Base-by-base conservation (phyloP, 2,329 filamentous ascomycete genomes). In the Chaetomiaceae sp. region DNA sequence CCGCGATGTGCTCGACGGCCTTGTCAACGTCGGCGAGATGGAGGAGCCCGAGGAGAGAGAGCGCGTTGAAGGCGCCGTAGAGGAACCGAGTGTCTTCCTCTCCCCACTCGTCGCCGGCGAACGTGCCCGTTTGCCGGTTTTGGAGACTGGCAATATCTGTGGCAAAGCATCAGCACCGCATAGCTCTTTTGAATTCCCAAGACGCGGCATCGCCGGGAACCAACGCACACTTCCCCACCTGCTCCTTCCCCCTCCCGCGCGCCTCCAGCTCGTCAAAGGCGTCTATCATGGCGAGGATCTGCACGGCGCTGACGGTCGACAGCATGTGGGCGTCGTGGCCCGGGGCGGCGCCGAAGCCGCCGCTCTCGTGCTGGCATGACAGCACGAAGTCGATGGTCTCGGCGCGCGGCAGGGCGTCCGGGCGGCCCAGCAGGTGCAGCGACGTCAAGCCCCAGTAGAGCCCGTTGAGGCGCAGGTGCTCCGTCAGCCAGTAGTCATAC, bases 401-500 rank as follows among this genome's bases (percentile, higher is more conserved):
- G 43, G 83, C 75, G 44, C 87, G 81, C 10, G 91, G 85, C 9
- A 98, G 78, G 3, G 85, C 88, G 52, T 94, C 81, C 1, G 90
- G 88, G 46, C 78, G 83, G 39, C 83, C 79, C 49, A 98, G 80
- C 22, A 97, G 76, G 71, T 95, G 86, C 33, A 97, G 77, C 6
- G 91, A 85, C 6, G 84, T 93, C 47, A 98, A 70, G 12, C 93
- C 93, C 93, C 93, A 98, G 68, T 98, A 98, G 38, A 98, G 79
- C 36, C 93, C 93, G 64, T 93, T 96, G 48, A 98, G 78, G 51
- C 93, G 88, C 56, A 98, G 76, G 65, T 98, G 93, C 68, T 98
- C 91, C 12, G 93, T 98, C 63, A 97, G 75, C 86, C 91, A 96
- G 72, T 97, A 98, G 66, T 96, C 89, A 58, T 95, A 83, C 68